A percentile compares a stretch with the other conserved stretches of the same genome.
These are phyloP conservation scores for Hsuehochloa calcarea DNA, from an alignment of 176 grass and related monocot genomes.

Conservation along the genomic window DNA sequence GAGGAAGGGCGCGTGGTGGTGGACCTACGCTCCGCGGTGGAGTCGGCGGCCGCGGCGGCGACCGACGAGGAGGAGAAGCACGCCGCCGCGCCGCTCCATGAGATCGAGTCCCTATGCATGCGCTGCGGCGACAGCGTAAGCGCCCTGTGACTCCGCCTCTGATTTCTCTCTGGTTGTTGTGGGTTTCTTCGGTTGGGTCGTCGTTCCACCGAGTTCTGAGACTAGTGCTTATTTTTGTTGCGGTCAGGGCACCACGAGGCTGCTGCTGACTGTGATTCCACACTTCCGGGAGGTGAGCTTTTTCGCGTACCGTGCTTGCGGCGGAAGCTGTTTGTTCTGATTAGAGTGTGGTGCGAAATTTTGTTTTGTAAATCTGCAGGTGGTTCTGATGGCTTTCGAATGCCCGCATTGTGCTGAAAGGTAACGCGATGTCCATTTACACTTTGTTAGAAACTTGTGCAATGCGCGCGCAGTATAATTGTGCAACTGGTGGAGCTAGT, in stretches of 20 bases:
- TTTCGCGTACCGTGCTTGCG: too few relatives aligned
- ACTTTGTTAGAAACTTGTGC: not conserved
- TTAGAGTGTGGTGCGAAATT: too few relatives aligned
- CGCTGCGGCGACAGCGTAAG: conserved; percentile 76
- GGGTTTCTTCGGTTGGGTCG: not conserved
- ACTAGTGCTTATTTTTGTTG: not conserved
- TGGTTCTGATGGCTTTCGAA: not conserved
- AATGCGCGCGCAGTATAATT: not conserved
- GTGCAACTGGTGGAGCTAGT: not conserved
- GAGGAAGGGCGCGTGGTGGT: conserved; percentile 33
- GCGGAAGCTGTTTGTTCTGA: too few relatives aligned
- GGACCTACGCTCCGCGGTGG: conserved; percentile 61
- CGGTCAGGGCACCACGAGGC: conserved; percentile 61
- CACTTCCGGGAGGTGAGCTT: conserved; percentile 56
- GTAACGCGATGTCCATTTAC: conserved; percentile 26
- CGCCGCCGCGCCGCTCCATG: conserved; percentile 52
- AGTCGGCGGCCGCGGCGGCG: conserved; percentile 63
- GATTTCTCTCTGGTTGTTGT: not conserved
- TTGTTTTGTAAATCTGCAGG: too few relatives aligned
- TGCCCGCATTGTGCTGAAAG: conserved; percentile 78
- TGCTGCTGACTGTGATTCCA: conserved; percentile 68
- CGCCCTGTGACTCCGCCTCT: not conserved
- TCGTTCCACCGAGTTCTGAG: not conserved
- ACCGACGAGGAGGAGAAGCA: conserved; percentile 38
- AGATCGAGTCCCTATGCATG: conserved; percentile 92